Conservation (phyloP, 2,329 filamentous ascomycete species). For the Knoxdaviesia proteae region DNA sequence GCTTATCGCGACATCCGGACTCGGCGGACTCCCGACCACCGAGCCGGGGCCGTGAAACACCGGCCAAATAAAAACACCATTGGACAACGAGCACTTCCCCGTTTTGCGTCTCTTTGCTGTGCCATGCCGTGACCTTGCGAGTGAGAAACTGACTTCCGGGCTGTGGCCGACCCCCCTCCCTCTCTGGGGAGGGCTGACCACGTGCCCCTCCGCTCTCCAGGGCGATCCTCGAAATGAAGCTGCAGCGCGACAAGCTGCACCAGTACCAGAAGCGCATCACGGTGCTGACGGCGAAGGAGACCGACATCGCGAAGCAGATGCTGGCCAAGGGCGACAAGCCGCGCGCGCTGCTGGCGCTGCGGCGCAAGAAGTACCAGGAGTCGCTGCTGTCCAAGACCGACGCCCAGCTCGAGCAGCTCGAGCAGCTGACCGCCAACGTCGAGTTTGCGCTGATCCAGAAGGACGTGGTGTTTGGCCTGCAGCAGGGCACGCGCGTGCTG, state of each 20-base stretch:
- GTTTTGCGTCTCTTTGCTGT: background rate
- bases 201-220: constrained; percentile 20
- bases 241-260: constrained; percentile 88
- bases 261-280: constrained; percentile 88
- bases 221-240: constrained; percentile 94
- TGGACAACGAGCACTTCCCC: background rate
- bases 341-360: constrained; percentile 67
- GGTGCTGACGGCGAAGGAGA: constrained; percentile 70
- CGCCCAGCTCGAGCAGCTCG: constrained; percentile 78
- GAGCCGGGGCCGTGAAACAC: no score
- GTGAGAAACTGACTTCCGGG: no score
- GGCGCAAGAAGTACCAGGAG: constrained; percentile 94
- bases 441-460: constrained; percentile 96
- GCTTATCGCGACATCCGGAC: no score
- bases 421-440: constrained; percentile 70
- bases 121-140: no score
- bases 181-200: no score
- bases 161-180: no score
- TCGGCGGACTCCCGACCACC: no score
- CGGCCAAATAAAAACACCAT: no score
- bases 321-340: constrained; percentile 60
- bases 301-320: constrained; percentile 65
- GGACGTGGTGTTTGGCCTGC: constrained; percentile 78
- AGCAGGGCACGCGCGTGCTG: constrained; percentile 77
- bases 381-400: constrained; percentile 76